Evolutionary conservation across 2,329 filamentous ascomycete genomes (phyloP), one percentile per base, ranked within the genome.

Genomic region (Colletotrichum zoysiae): DNA sequence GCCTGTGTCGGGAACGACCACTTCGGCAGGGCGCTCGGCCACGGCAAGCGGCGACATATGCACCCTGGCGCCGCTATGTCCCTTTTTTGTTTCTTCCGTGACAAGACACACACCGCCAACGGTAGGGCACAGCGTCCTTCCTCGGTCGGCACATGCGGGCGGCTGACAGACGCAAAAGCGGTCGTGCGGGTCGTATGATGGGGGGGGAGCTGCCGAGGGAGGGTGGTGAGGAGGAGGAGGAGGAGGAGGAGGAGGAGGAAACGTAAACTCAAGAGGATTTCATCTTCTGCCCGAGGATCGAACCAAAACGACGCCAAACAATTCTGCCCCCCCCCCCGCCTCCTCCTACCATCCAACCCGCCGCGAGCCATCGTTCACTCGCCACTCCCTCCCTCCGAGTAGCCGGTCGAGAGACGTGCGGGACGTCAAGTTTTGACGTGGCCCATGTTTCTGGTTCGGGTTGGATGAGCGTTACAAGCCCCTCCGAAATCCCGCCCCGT

Each of bases 201-300:
- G 30, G 30, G 30, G 30, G 30, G 30, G 30, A n/a, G n/a, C n/a
- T n/a, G n/a, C n/a, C n/a, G n/a, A n/a, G n/a, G n/a, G n/a, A n/a
- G n/a, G n/a, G n/a, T n/a, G n/a, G n/a, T n/a, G n/a, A n/a, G n/a
- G n/a, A n/a, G n/a, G n/a, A n/a, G 30, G 30, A 3, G 30, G 30
- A 4, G 30, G 65, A 58, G 53, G 33, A 7, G 65, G 65, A 53
- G 33, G 11, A 9, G 62, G 48, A 38, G 44, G 57, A 55, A 48
- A 38, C 16, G 20, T 20, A 62, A 50, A 59, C 65, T 58, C 59
- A 59, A 53, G 53, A 64, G 65, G 59, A 71, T 71, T 71, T 69
- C 69, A 69, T 23, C 38, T 60, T 59, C 69, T 71, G 69, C 69
- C 69, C 69, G 69, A 71, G 59, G 59, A 71, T 71, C 65, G 58